Conservation (phyloP, 2,329 filamentous ascomycete species). For the Anthostomella pinea region DNA sequence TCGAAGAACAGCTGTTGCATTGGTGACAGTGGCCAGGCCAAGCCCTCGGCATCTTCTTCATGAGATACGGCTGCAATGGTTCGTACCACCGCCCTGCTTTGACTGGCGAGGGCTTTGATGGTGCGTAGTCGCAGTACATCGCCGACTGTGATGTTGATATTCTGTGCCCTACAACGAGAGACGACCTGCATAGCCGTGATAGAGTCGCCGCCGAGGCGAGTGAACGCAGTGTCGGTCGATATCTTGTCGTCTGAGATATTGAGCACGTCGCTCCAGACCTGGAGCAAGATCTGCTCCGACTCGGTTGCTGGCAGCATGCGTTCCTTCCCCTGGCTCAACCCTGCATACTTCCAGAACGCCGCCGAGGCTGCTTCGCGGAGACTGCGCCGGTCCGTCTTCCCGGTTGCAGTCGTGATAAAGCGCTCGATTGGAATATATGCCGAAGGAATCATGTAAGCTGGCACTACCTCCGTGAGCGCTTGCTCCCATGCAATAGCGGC, state of each 20-base stretch:
- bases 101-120: slow-evolving; percentile 1
- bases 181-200: slow-evolving; percentile 12
- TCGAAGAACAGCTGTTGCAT: slow-evolving; percentile 5
- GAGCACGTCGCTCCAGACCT: slow-evolving; percentile 7
- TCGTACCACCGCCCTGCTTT: background rate
- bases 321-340: background rate
- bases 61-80: background rate
- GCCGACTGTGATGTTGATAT: slow-evolving; percentile 1
- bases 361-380: background rate
- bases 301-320: no score
- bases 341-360: background rate
- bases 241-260: slow-evolving; percentile 4
- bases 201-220: slow-evolving; percentile 9
- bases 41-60: background rate
- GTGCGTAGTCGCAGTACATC: slow-evolving; percentile 7
- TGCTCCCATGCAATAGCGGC: background rate
- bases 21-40: slow-evolving; percentile 1
- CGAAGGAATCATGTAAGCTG: slow-evolving; percentile 1
- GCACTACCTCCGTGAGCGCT: background rate
- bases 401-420: background rate
- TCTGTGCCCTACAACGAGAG: slow-evolving; percentile 1
- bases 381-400: slow-evolving; percentile 1
- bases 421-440: background rate
- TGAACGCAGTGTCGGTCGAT: slow-evolving; percentile 1
- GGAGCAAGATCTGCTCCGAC: background rate